A percentile compares a stretch with the other conserved stretches of the same genome.
phyloP scores from a whole-genome alignment of 257 asterid species.

The Parsonsia alboflavescens region DNA sequence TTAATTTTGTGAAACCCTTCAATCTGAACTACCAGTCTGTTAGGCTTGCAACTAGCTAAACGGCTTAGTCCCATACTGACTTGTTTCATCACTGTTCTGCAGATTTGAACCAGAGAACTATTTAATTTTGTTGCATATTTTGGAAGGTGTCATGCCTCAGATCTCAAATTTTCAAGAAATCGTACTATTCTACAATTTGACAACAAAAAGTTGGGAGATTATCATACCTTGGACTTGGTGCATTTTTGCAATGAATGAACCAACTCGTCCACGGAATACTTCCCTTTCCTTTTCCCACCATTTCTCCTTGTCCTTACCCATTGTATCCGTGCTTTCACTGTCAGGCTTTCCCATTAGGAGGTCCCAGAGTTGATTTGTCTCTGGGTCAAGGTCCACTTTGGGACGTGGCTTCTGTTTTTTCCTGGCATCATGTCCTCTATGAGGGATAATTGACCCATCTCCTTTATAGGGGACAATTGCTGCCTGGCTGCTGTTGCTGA shows the following conservation, averaged over 20 bases:
- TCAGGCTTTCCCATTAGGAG: slow-evolving; percentile 75
- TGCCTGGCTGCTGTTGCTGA: slow-evolving; percentile 29
- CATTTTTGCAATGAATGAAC: slow-evolving; percentile 88
- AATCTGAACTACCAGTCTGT: neutral
- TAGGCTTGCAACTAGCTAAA: neutral
- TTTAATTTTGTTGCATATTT: neutral
- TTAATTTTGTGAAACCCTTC: neutral
- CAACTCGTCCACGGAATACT: slow-evolving; percentile 73
- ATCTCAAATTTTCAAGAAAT: neutral
- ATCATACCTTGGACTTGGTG: slow-evolving; percentile 88
- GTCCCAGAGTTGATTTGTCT: slow-evolving; percentile 81
- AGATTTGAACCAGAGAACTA: neutral
- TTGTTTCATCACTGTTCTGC: neutral
- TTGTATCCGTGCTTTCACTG: slow-evolving; percentile 46
- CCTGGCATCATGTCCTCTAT: slow-evolving; percentile 36
- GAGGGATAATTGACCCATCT: slow-evolving; percentile 54
- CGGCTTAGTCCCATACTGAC: neutral
- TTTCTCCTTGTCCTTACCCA: slow-evolving; percentile 52
- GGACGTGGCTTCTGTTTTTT: slow-evolving; percentile 63
- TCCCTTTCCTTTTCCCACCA: slow-evolving; percentile 88
- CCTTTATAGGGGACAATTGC: slow-evolving; percentile 54
- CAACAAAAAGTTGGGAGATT: slow-evolving; percentile 5
- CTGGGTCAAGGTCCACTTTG: slow-evolving; percentile 89
- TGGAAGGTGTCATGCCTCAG: neutral
- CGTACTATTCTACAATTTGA: neutral